A percentile compares a stretch with the other conserved stretches of the same genome.
These are phyloP conservation scores for Mortierella sp. DNA, from an alignment of 371 early-diverging fungal genomes.

Conservation along the genomic window DNA sequence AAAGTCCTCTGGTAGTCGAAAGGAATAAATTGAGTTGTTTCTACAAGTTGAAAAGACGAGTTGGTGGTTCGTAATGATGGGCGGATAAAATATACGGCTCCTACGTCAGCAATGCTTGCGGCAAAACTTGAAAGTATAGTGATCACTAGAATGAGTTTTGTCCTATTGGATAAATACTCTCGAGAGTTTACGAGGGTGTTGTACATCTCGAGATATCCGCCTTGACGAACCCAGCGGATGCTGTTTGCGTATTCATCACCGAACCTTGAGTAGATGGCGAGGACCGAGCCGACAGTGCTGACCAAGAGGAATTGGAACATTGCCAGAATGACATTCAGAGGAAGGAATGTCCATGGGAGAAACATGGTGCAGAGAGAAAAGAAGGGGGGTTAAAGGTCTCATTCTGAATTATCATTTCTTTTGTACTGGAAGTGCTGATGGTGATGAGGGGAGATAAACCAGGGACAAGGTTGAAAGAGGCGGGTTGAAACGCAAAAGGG, in stretches of 20 bases:
- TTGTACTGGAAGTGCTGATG: background rate
- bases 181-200: too few relatives aligned
- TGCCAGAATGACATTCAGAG: constrained; percentile 9
- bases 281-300: constrained; percentile 2
- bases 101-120: constrained; percentile 13
- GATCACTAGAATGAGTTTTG: constrained; percentile 3
- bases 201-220: too few relatives aligned
- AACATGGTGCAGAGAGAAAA: constrained; percentile 18
- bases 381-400: constrained; percentile 1
- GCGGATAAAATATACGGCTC: constrained; percentile 11
- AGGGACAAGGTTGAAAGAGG: background rate
- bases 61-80: background rate
- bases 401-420: background rate
- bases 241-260: constrained; percentile 23
- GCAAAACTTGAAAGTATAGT: constrained; percentile 2
- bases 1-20: background rate
- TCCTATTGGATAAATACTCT: background rate
- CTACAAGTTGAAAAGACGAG: background rate
- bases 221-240: background rate
- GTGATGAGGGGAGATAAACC: background rate
- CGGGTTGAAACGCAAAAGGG: constrained; percentile 2
- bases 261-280: constrained; percentile 23
- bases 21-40: background rate
- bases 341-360: constrained; percentile 15
- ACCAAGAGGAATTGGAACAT: constrained; percentile 18